A percentile compares a stretch with the other conserved stretches of the same genome.
phyloP scores from a whole-genome alignment of 2,329 filamentous ascomycete species.

The Lecanicillium sp. region DNA sequence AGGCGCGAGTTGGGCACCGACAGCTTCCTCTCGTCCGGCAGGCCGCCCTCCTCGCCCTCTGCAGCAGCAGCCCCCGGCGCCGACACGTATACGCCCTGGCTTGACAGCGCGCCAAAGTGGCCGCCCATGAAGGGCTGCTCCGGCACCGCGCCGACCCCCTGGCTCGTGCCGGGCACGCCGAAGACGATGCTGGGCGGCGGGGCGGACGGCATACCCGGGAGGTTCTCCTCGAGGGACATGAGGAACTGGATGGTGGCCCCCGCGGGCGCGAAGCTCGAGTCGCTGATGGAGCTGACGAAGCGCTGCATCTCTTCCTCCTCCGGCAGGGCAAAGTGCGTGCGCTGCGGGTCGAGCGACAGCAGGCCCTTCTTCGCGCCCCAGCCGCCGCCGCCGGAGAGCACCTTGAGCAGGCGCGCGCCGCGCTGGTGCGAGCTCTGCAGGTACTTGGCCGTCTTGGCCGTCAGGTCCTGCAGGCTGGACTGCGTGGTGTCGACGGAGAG shows the following conservation, averaged over 20 bases:
- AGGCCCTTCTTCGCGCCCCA: slow-evolving; percentile 79
- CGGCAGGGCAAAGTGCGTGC: slow-evolving; percentile 37
- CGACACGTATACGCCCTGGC: slow-evolving; percentile 51
- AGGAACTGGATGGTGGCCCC: slow-evolving; percentile 65
- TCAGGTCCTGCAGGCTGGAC: slow-evolving; percentile 18
- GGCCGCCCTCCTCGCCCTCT: slow-evolving; percentile 12
- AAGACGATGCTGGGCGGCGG: slow-evolving; percentile 24
- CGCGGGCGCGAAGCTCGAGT: slow-evolving; percentile 49
- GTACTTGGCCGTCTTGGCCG: slow-evolving; percentile 21
- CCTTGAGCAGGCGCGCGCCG: slow-evolving; percentile 41
- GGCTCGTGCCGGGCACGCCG: slow-evolving; percentile 25
- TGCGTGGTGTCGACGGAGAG: slow-evolving; percentile 3
- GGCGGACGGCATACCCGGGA: slow-evolving; percentile 19
- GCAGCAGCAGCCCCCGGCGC: slow-evolving; percentile 15
- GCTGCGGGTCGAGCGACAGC: slow-evolving; percentile 69
- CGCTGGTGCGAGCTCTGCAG: slow-evolving; percentile 32
- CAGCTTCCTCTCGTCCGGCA: slow-evolving; percentile 27
- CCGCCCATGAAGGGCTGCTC: slow-evolving; percentile 25
- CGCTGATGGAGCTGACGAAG: slow-evolving; percentile 45
- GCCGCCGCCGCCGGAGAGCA: slow-evolving; percentile 75
- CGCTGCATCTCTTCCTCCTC: slow-evolving; percentile 47
- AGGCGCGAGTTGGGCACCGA: slow-evolving; percentile 31
- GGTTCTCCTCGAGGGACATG: slow-evolving; percentile 30
- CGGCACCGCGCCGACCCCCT: slow-evolving; percentile 8
- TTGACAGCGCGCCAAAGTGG: slow-evolving; percentile 59